Evolutionary conservation across 129 eudicot species (phyloP), one percentile per base, ranked within the genome.

Genomic region (Tagetes patula): DNA sequence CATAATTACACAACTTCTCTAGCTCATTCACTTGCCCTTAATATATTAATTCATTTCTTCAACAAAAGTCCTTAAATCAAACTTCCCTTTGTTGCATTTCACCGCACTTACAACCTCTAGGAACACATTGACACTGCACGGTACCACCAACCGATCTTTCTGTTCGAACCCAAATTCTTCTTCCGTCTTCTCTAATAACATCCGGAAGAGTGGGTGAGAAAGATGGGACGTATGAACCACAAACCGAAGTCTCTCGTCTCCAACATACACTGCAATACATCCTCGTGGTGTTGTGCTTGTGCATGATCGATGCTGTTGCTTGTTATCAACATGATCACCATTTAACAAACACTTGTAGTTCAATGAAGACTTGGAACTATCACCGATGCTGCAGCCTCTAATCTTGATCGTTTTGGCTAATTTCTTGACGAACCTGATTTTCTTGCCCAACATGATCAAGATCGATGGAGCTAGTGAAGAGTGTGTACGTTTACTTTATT

Each of bases 121-220:
- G 47, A 94, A 94, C n/a, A 88, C 86, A 33, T 76, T 32, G 34
- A 86, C 95, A 40, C 85, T 83, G 65, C 96, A 94, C 0, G 98
- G 96, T 2, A 94, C 84, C 54, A 86, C 85, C 27, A 94, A 77
- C 63, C 85, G 87, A 68, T 80, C 84, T 48, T 64, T 83, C 58
- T 86, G 94, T 30, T 85, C 82, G 68, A 71, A 78, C 37, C 82
- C 93, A 41, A 84, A 90, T 80, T 95, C 99, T 8, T 90, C 79
- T 6, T 75, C 86, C 0, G 92, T 85, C 81, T 90, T 95, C 46
- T 95, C 99, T 30, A 95, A 52, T 84, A 95, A 68, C 55, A 95
- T 88, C 83, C 80, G 88, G 78, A 95, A 90, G 34, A 95, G 87
- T 41, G 99, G 99, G 79, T 95, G 99, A 1, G 94, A 84, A 38